These are phyloP conservation scores for Diddensiella transvaalensis DNA, from an alignment of 805 yeast genomes.

Conservation along the genomic window DNA sequence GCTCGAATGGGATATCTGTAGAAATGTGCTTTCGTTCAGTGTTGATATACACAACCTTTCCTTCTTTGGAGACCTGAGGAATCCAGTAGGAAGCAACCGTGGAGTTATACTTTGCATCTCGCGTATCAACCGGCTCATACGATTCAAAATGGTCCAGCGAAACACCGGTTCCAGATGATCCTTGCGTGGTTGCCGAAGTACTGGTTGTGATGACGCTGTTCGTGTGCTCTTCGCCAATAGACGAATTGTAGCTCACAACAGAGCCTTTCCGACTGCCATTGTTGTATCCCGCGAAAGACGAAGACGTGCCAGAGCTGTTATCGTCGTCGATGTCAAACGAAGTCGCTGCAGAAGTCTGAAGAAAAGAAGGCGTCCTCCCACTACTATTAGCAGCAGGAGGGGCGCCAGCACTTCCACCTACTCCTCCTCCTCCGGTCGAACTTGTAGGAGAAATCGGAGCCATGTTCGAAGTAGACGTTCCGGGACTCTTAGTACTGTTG, in stretches of 20 bases:
- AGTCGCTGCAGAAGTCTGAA: conserved; percentile 6
- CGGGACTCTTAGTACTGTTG: neutral
- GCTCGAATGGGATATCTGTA: conserved; percentile 23
- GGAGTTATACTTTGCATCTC: conserved; percentile 13
- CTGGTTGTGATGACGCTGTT: neutral
- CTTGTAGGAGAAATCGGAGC: neutral
- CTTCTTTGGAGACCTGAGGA: conserved; percentile 30
- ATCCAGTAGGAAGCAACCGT: conserved; percentile 29
- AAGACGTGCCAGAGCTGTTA: conserved; percentile 1
- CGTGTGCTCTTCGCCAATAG: conserved; percentile 13
- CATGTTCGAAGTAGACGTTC: neutral
- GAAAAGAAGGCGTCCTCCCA: conserved; percentile 2
- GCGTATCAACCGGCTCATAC: conserved; percentile 14
- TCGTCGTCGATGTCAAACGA: conserved; percentile 12
- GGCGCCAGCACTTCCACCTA: neutral
- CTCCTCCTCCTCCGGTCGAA: neutral
- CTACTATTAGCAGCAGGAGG: neutral
- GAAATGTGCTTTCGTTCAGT: conserved; percentile 17
- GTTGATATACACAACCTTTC: conserved; percentile 24
- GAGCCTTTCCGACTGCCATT: conserved; percentile 19
- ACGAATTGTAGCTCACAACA: conserved; percentile 20
- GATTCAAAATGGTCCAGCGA: neutral
- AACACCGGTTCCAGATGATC: neutral
- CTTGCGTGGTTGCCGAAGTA: neutral
- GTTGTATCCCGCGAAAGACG: conserved; percentile 3